phyloP scores from a whole-genome alignment of 768 basidiomycete genomes.

The Suillus sp. region DNA sequence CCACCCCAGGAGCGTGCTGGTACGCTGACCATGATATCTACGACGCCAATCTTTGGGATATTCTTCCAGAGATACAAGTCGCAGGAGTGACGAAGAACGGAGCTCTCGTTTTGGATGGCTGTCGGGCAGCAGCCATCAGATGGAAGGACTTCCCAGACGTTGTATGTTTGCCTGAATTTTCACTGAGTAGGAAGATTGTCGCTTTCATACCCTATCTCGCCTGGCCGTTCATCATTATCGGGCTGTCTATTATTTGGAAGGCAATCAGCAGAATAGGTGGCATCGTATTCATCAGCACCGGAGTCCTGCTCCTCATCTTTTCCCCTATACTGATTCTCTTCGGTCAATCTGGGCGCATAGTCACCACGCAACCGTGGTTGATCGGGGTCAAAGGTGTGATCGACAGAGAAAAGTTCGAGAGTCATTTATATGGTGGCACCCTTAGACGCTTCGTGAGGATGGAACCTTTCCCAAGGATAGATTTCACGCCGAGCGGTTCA shows the following conservation, averaged over 20 bases:
- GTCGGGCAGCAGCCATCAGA: slow-evolving; percentile 19
- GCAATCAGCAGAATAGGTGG: neutral
- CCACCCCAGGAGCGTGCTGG: slow-evolving; percentile 15
- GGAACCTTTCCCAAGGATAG: neutral
- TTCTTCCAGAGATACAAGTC: slow-evolving; percentile 21
- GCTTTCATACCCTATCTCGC: slow-evolving; percentile 13
- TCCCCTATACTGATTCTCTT: slow-evolving; percentile 16
- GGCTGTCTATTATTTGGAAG: neutral
- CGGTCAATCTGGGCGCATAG: slow-evolving; percentile 19
- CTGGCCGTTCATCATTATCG: slow-evolving; percentile 13
- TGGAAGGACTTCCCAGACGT: slow-evolving; percentile 25
- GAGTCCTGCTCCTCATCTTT: slow-evolving; percentile 5
- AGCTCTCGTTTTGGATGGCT: slow-evolving; percentile 22
- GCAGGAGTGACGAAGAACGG: slow-evolving; percentile 19
- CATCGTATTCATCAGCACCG: neutral
- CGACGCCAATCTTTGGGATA: slow-evolving; percentile 21
- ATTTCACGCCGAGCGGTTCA: neutral
- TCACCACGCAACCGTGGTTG: slow-evolving; percentile 21
- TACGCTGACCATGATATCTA: slow-evolving; percentile 23
- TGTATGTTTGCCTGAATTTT: slow-evolving; percentile 10
- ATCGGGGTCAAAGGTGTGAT: slow-evolving; percentile 25
- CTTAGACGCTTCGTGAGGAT: neutral
- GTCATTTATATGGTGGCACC: slow-evolving; percentile 18
- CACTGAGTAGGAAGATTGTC: slow-evolving; percentile 11
- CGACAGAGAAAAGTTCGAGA: slow-evolving; percentile 7